phyloP scores from a whole-genome alignment of 2,329 filamentous ascomycete genomes.

The Botryotinia calthae region DNA sequence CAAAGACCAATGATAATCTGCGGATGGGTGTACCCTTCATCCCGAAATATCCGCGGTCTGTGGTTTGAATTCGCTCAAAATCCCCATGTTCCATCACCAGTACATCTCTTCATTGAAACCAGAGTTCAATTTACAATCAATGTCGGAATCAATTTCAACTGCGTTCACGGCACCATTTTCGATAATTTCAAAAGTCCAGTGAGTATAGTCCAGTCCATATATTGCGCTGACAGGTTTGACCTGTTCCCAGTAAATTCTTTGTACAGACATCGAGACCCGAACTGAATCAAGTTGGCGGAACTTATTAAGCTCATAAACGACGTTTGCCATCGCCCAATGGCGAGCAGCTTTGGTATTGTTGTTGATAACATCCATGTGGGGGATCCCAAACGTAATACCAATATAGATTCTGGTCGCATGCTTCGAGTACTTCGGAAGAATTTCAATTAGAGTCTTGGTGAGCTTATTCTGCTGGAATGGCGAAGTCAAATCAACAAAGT shows the following conservation, averaged over 20 bases:
- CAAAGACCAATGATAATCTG: neutral
- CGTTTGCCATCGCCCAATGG: neutral
- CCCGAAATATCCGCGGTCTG: neutral
- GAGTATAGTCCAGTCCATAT: neutral
- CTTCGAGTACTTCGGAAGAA: neutral
- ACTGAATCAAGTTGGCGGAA: neutral
- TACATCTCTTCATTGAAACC: neutral
- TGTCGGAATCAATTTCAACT: neutral
- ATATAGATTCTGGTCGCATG: neutral
- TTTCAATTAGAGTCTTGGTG: neutral
- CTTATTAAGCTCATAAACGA: neutral
- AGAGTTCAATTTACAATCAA: neutral
- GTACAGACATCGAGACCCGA: neutral
- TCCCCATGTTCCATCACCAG: neutral
- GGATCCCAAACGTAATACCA: neutral
- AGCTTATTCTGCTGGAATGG: neutral
- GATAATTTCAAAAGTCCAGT: neutral
- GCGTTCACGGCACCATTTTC: neutral
- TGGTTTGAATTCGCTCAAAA: neutral
- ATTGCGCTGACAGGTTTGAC: neutral
- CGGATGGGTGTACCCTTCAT: neutral
- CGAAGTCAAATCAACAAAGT: neutral
- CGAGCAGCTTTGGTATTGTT: conserved; percentile 5
- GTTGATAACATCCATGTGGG: neutral
- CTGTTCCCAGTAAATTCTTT: neutral